These are phyloP conservation scores for Plasmodium gaboni DNA, from an alignment of 169 alveolate species.

Conservation along the genomic window DNA sequence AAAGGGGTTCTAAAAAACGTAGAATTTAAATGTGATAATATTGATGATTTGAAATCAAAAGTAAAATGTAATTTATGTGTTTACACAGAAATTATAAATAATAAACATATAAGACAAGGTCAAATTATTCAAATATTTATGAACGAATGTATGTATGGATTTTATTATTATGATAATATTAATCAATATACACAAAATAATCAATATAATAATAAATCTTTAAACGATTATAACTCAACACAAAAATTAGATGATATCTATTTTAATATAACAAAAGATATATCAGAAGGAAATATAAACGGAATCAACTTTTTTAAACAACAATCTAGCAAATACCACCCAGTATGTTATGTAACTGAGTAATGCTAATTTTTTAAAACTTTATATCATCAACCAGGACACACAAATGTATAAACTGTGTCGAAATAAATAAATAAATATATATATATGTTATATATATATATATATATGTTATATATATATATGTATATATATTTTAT, in stretches of 20 bases:
- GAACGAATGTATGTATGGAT: constrained; percentile 69
- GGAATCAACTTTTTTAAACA: constrained; percentile 51
- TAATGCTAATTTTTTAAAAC: not conserved
- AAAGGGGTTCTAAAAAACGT: constrained; percentile 39
- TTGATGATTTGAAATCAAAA: constrained; percentile 40
- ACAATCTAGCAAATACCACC: constrained; percentile 47
- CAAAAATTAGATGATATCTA: constrained; percentile 40
- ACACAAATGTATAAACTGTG: too few relatives aligned
- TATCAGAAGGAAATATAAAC: constrained; percentile 25
- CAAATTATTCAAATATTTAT: constrained; percentile 46
- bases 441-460: too few relatives aligned
- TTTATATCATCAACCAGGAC: too few relatives aligned
- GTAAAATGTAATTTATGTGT: constrained; percentile 55
- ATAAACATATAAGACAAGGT: constrained; percentile 66
- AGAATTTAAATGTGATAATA: constrained; percentile 47
- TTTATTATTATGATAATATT: constrained; percentile 57
- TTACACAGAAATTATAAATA: constrained; percentile 50
- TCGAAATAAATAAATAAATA: too few relatives aligned
- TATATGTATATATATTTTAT: too few relatives aligned
- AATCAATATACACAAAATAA: constrained; percentile 33
- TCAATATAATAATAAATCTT: not conserved
- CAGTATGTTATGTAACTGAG: constrained; percentile 59
- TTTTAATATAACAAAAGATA: constrained; percentile 51
- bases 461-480: too few relatives aligned
- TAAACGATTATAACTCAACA: constrained; percentile 1